Evolutionary conservation across 768 basidiomycete species (phyloP).

Genomic region (Leccinum fibrillosum): DNA sequence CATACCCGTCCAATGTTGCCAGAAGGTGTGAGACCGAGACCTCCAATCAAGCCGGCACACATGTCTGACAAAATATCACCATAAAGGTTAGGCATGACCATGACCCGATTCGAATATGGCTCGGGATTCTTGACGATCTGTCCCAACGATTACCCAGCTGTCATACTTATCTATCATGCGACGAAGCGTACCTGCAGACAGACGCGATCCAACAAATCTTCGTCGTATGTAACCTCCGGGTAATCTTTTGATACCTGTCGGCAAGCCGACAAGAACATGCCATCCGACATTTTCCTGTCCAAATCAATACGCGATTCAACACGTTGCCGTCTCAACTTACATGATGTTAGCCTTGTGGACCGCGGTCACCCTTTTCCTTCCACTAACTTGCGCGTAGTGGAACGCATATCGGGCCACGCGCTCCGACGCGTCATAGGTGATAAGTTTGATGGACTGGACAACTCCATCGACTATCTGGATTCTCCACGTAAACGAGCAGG

Average conservation of each 20-base stretch:
- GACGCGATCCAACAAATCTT: constrained; percentile 94
- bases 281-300: constrained; percentile 98
- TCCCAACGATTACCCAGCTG: background rate
- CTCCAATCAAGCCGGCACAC: constrained; percentile 98
- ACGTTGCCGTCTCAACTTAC: constrained; percentile 42
- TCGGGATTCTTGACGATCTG: constrained; percentile 90
- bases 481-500: constrained; percentile 11
- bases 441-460: constrained; percentile 99
- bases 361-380: constrained; percentile 90
- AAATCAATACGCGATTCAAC: constrained; percentile 12
- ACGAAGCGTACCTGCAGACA: constrained; percentile 71
- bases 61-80: constrained; percentile 97
- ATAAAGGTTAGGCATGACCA: constrained; percentile 99
- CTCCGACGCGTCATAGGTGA: constrained; percentile 98
- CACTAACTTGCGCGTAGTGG: constrained; percentile 89
- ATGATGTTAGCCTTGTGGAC: constrained; percentile 99
- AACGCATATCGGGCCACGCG: constrained; percentile 98
- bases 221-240: constrained; percentile 91
- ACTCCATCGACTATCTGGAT: constrained; percentile 91
- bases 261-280: constrained; percentile 98
- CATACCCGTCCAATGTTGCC: constrained; percentile 93
- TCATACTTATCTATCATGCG: background rate
- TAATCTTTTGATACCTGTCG: constrained; percentile 94
- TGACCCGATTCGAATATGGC: constrained; percentile 94
- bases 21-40: constrained; percentile 94